Evolutionary conservation across 2,329 filamentous ascomycete genomes (phyloP), one percentile per base, ranked within the genome.

Genomic region (Venturia aucupariae): DNA sequence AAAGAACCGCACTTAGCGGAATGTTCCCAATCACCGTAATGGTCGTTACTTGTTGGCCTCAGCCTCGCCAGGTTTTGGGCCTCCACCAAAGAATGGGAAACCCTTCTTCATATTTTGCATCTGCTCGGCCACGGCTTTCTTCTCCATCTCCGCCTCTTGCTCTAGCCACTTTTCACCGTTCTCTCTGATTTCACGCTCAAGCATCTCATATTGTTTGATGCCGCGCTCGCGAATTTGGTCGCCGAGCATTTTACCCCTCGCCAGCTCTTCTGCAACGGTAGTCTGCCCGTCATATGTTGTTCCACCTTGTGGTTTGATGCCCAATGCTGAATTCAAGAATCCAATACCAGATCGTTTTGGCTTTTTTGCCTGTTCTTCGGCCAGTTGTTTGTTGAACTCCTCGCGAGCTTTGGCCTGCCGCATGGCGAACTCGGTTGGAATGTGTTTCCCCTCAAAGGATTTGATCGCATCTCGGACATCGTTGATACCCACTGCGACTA

Each of bases 101-200:
- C 87, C 88, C 65, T 83, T 84, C 84, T 93, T 94, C 90, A 96
- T 96, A 72, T 84, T 90, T 78, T 89, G 90, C 88, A 96, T 92
- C 71, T 89, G 88, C 77, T 96, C 92, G 72, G 96, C 90, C 76
- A 92, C 90, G 67, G 87, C 82, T 81, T 91, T 92, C 81, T 97
- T 93, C 79, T 92, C 88, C 74, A 90, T 85, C 60, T 87, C 87
- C 54, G 90, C 89, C 81, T 96, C 92, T 76, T 97, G 93, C 80
- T 92, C 92, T 70, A 99, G 81, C 90, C 92, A 97, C 79, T 93
- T 91, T 75, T 93, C 91, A 62, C 92, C 94, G 73, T 97, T 94
- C 76, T 95, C 89, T 59, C 89, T 84, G 70, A 99, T 96, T 79
- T 96, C 89, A 77, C 87, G 88, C 76, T 97, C 93, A 67, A 97